These are phyloP conservation scores for Colletotrichum siamense DNA, from an alignment of 2,329 filamentous ascomycete genomes.

Conservation along the genomic window DNA sequence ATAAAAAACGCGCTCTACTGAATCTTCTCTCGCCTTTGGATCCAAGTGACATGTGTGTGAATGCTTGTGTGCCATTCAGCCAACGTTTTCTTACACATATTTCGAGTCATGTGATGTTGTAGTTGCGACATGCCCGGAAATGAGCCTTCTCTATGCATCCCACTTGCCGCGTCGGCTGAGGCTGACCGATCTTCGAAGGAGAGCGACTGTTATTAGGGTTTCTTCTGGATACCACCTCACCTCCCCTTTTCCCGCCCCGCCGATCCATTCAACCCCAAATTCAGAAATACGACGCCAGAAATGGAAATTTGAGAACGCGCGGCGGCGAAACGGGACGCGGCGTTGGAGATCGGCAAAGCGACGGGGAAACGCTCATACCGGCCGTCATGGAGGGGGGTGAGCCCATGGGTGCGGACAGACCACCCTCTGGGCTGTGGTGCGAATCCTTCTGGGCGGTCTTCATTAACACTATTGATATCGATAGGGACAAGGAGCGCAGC, in stretches of 20 bases:
- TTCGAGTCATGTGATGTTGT: neutral
- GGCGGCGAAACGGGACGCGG: neutral
- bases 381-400: neutral
- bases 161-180: neutral
- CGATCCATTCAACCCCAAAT: neutral
- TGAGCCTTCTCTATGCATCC: neutral
- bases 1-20: slow-evolving; percentile 2
- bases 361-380: neutral
- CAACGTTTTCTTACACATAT: neutral
- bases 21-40: neutral
- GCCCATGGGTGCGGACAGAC: neutral
- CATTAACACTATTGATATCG: neutral
- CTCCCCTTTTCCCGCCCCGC: neutral
- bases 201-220: neutral
- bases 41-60: neutral
- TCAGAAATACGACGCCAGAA: neutral
- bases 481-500: neutral
- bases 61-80: neutral
- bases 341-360: neutral
- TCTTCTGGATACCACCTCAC: neutral
- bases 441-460: neutral
- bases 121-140: neutral
- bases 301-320: neutral
- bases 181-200: neutral
- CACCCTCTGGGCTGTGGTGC: neutral